Base-by-base conservation (phyloP, 495 filamentous ascomycete genomes). In the Lepidopterella palustris region DNA sequence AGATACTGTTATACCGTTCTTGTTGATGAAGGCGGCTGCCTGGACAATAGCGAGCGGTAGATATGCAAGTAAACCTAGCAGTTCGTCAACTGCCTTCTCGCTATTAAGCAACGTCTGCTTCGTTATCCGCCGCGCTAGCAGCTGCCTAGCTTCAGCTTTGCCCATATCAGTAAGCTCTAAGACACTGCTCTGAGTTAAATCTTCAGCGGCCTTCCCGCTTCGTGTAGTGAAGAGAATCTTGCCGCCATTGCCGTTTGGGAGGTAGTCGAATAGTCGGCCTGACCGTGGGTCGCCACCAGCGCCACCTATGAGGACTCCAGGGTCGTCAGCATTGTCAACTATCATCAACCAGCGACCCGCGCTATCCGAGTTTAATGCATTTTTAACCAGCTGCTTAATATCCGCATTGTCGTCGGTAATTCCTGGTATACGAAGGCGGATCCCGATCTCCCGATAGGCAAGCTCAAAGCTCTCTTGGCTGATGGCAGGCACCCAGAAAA, bases 11-110 rank as follows among this genome's bases (percentile, higher is more conserved):
- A 59, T 59, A 26, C 64, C 27, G 32, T 68, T 69, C 4, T 20
- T 61, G 55, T 69, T 66, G 24, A 71, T 70, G 39, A 70, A 70
- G 26, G 69, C 68, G 26, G 68, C n/a, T n/a, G n/a, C n/a, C n/a
- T n/a, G n/a, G n/a, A n/a, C n/a, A n/a, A n/a, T n/a, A n/a, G n/a
- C n/a, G 32, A 71, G 59, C 21, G 69, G 65, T 15, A 71, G 60
- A 57, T 61, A 68, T 27, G 59, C 27, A 28, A 65, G 45, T 51
- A 62, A 29, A 20, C 54, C 51, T 42, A 57, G 56, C 20, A 55
- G 21, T 57, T 62, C 40, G 42, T 49, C 27, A 48, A 61, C 52
- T 27, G 42, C 42, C 26, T 3, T 28, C 10, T 61, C 45, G 35
- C 63, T 54, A 31, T 54, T 9, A 55, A 59, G 29, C 18, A 56